phyloP scores from a whole-genome alignment of 768 basidiomycete species.

The Kwoniella heveanensis region DNA sequence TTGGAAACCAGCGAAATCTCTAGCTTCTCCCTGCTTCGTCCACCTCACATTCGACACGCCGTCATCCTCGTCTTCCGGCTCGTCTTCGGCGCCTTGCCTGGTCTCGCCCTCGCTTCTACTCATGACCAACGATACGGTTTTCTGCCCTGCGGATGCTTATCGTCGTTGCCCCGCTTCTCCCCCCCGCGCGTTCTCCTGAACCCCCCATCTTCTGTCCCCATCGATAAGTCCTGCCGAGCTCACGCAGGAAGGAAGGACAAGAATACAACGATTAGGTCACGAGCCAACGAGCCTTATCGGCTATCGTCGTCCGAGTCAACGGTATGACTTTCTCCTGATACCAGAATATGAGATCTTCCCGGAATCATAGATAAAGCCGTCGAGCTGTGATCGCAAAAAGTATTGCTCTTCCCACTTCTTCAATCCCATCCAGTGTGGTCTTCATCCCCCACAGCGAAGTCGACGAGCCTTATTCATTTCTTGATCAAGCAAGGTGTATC shows the following conservation, averaged over 20 bases:
- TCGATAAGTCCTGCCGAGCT: background rate
- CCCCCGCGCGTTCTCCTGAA: background rate
- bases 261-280: background rate
- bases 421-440: background rate
- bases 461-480: too few species aligned
- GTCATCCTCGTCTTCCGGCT: background rate
- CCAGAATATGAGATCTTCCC: background rate
- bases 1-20: background rate
- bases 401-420: background rate
- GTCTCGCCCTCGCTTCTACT: background rate
- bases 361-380: background rate
- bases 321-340: background rate
- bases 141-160: background rate
- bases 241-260: background rate
- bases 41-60: background rate
- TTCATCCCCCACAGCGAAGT: too few species aligned
- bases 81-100: background rate
- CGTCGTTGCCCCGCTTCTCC: background rate
- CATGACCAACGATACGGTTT: background rate
- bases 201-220: background rate
- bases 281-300: background rate
- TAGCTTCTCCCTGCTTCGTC: too few species aligned
- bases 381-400: background rate
- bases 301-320: background rate
- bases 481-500: too few species aligned